Conservation (phyloP, 73 alveolate genomes). For the Paraurostyla sp. region DNA sequence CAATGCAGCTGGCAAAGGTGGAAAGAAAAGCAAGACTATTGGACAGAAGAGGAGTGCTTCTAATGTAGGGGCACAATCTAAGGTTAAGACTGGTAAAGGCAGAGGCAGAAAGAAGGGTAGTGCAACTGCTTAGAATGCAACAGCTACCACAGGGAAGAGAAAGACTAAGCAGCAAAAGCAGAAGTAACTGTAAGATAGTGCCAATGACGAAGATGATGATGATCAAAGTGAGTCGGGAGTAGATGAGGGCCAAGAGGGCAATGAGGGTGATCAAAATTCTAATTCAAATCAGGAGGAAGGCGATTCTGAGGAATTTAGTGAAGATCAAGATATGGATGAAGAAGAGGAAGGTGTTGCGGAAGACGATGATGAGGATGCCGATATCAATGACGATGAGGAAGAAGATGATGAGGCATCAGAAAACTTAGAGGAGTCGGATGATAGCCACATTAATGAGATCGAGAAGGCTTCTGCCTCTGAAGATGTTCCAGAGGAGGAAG, state of each 20-base stretch:
- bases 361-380: not conserved
- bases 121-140: no score
- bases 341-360: not conserved
- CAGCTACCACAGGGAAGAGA: not conserved
- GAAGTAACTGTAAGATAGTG: not conserved
- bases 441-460: not conserved
- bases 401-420: not conserved
- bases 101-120: no score
- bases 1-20: no score
- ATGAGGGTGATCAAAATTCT: not conserved
- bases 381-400: not conserved
- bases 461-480: not conserved
- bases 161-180: not conserved
- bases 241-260: not conserved
- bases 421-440: not conserved
- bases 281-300: not conserved
- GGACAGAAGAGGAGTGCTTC: no score
- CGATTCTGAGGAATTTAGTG: not conserved
- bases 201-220: not conserved
- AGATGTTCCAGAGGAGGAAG: not conserved
- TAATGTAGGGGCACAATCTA: no score
- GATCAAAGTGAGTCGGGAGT: no score
- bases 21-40: no score
- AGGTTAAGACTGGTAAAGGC: no score
- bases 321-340: not conserved